Evolutionary conservation across 1,284 basidiomycete genomes (phyloP), one percentile per base, ranked within the genome.

Genomic region (Bondarzewia mesenterica): DNA sequence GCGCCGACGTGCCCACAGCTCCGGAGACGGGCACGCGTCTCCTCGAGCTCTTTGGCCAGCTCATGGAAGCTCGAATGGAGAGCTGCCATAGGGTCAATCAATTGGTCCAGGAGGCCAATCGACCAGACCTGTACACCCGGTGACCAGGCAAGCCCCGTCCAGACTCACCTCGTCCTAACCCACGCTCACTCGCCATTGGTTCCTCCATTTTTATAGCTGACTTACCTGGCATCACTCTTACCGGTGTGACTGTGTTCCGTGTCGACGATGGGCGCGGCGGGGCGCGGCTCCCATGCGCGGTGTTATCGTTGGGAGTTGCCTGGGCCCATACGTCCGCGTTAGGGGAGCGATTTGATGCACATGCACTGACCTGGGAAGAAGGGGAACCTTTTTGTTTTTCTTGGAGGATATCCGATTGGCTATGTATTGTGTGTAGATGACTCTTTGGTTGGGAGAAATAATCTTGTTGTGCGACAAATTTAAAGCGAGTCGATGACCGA

Each of bases 21-120:
- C 56, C 64, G 18, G 73, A 76, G 53, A 67, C 72, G 23, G 63
- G 68, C 38, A 67, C 80, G 25, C 74, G 73, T 44, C 72, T 87
- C 48, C 68, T 87, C 50, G 75, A 80, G 56, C 74, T 80, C 69
- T 85, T 83, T 58, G 80, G 80, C 49, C 73, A 76, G 54, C 78
- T 87, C 67, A 76, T 85, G 69, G 80, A 85, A 56, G 70, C 78
- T 5, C 73, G 85, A 46, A 78, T 87, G 74, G 82, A 86, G 61
- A 84, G 80, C 59, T 87, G 84, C 61, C 71, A 80, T 53, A 70
- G 82, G 32, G 68, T 84, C 44, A 75, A 77, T 53, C 71, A 71
- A 41, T 69, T 87, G 54, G 73, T 85, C 35, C 70, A 72, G 55
- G 72, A 75, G 45, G 74, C 74, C 37, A 73, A 71, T 57, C 61